Evolutionary conservation across 768 basidiomycete species (phyloP), one percentile per base, ranked within the genome.

Genomic region (Coprinopsis strossmayeri): DNA sequence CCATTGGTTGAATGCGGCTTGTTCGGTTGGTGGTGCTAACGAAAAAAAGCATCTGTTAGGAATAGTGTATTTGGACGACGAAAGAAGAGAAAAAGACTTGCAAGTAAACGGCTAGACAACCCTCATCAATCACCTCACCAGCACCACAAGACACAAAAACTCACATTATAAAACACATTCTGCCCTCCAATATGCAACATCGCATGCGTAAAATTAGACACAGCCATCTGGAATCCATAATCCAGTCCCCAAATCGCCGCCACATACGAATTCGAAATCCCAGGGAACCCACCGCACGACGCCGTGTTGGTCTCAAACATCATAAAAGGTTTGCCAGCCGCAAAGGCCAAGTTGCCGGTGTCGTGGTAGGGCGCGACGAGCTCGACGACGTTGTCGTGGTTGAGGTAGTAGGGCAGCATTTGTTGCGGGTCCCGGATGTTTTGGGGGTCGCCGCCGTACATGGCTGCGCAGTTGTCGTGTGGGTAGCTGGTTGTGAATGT

Each of bases 261-360:
- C 1, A 75, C 79, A 55, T 82, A 85, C 10, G 73, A 72, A 54
- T 85, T 77, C 38, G 74, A 77, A 26, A 84, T 62, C 0, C 82
- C 84, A 3, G 74, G 60, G 57, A 84, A 84, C 23, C 83, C 83
- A 61, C 82, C 82, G 60, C 84, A 85, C 25, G 77, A 79, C 1
- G 81, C 82, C 0, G 79, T 78, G 56, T 85, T 85, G 11, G 80
- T 84, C 63, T 87, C 84, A 53, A 85, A 73, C 81, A 86, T 83
- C 45, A 82, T 55, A 27, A 84, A 61, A 17, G 71, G 70, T 53
- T 77, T 73, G 1, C 64, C 61, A 27, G 64, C 64, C 0, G 59
- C 59, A 47, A 69, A 67, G 0, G 79, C 78, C 15, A 69, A 69
- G 41, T 51, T 52, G 0, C 78, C 70, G 1, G 78, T 74, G 46